These are phyloP conservation scores for Yarrowia divulgata DNA, from an alignment of 805 yeast genomes.

Conservation along the genomic window DNA sequence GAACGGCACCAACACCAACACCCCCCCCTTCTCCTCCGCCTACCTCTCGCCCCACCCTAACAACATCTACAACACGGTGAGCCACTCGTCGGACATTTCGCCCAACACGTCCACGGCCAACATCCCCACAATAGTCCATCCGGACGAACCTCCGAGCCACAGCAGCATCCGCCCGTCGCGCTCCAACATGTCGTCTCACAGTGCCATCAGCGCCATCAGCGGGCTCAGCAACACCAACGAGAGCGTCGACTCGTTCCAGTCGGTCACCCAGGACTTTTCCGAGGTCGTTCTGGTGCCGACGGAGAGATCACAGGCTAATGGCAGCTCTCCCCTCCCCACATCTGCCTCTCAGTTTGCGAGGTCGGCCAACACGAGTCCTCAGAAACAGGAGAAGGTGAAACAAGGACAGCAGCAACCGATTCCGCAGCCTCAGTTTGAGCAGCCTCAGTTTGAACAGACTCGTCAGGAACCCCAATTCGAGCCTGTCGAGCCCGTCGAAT, in stretches of 20 bases:
- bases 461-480: not conserved
- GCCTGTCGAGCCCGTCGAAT: not conserved
- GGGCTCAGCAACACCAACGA: slow-evolving; percentile 2
- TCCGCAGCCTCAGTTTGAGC: slow-evolving; percentile 1
- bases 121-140: slow-evolving; percentile 6
- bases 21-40: not conserved
- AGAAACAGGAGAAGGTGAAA: not conserved
- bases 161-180: not conserved
- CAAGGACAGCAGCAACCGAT: not conserved
- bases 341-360: slow-evolving; percentile 4
- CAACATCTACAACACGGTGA: not conserved
- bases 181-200: slow-evolving; percentile 7
- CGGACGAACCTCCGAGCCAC: not conserved
- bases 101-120: slow-evolving; percentile 9
- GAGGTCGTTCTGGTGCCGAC: slow-evolving; percentile 16
- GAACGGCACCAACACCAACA: not conserved
- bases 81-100: slow-evolving; percentile 5
- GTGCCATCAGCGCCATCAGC: not conserved
- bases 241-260: slow-evolving; percentile 31
- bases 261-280: slow-evolving; percentile 26
- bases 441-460: not conserved
- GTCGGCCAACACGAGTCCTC: not conserved
- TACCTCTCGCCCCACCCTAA: not conserved
- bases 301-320: not conserved
- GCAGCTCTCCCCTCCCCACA: not conserved